These are phyloP conservation scores for Aspergillus sp. DNA, from an alignment of 2,329 filamentous ascomycete species.

Conservation along the genomic window DNA sequence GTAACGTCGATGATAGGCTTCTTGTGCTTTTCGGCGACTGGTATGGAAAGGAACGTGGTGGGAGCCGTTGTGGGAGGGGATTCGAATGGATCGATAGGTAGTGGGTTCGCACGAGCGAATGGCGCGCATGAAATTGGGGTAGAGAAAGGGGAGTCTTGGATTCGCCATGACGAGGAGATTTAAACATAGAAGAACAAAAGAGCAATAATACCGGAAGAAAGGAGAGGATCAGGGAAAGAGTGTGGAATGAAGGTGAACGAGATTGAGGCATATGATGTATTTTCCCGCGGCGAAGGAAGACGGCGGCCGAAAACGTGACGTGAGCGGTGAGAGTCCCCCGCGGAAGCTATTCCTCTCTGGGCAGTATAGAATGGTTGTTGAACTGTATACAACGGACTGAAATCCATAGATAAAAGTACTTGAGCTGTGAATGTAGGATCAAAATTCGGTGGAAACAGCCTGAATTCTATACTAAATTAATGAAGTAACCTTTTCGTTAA, in stretches of 20 bases:
- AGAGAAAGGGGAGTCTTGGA: slow-evolving; percentile 65
- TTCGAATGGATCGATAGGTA: slow-evolving; percentile 44
- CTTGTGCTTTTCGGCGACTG: slow-evolving; percentile 34
- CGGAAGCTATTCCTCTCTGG: slow-evolving; percentile 7
- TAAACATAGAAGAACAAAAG: slow-evolving; percentile 9
- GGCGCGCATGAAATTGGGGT: slow-evolving; percentile 64
- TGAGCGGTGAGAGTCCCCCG: slow-evolving; percentile 24
- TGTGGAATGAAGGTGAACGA: background rate
- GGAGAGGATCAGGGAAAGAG: slow-evolving; percentile 2
- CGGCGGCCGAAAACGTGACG: slow-evolving; percentile 23
- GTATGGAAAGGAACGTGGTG: slow-evolving; percentile 37
- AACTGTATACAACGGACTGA: no score
- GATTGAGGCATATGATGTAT: background rate
- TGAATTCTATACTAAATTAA: no score
- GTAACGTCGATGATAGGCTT: slow-evolving; percentile 45
- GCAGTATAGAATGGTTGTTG: no score
- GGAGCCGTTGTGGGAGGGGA: slow-evolving; percentile 24
- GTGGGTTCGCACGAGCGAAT: slow-evolving; percentile 49
- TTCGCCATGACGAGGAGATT: slow-evolving; percentile 54
- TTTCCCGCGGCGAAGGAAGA: slow-evolving; percentile 27
- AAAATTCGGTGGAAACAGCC: no score
- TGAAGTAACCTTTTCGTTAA: no score
- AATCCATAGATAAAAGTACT: no score
- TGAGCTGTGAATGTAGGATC: no score
- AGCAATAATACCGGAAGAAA: slow-evolving; percentile 5